Evolutionary conservation across 2,329 filamentous ascomycete species (phyloP).

Genomic region (Dothideomycetidae sp.): DNA sequence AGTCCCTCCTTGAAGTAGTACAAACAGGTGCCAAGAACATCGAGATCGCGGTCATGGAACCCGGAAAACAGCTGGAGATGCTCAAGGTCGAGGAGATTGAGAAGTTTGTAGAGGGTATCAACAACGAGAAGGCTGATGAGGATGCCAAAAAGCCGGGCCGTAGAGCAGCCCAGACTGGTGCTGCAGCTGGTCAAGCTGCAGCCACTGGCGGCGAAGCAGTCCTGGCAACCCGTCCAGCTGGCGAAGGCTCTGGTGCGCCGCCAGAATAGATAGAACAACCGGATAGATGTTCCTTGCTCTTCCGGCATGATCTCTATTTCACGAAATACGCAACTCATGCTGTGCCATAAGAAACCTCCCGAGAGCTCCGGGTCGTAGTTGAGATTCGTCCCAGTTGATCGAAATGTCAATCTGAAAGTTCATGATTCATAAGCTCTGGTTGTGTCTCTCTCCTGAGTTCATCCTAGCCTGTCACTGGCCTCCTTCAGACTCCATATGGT

Average conservation of each 20-base stretch:
- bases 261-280: slow-evolving; percentile 11
- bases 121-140: slow-evolving; percentile 98
- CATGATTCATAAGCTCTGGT: too few relatives aligned
- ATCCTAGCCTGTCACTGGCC: slow-evolving; percentile 64
- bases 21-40: slow-evolving; percentile 99
- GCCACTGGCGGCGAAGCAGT: slow-evolving; percentile 21
- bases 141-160: slow-evolving; percentile 88
- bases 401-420: too few relatives aligned
- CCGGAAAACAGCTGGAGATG: slow-evolving; percentile 83
- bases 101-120: slow-evolving; percentile 94
- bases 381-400: neutral
- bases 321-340: too few relatives aligned
- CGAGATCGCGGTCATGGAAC: slow-evolving; percentile 96
- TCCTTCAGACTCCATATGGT: slow-evolving; percentile 65
- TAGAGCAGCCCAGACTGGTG: slow-evolving; percentile 20
- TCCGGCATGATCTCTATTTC: slow-evolving; percentile 1
- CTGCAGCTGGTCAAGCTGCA: slow-evolving; percentile 14
- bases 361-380: slow-evolving; percentile 14
- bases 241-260: slow-evolving; percentile 16
- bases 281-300: slow-evolving; percentile 1
- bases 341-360: too few relatives aligned
- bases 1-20: slow-evolving; percentile 93
- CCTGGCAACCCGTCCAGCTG: slow-evolving; percentile 22
- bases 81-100: slow-evolving; percentile 93
- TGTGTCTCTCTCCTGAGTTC: slow-evolving; percentile 18